Percentiles rank a stretch among this genome's conserved stretches.
Evolutionary conservation across 768 basidiomycete genomes (phyloP).

Genomic region (Podaxis sp.): DNA sequence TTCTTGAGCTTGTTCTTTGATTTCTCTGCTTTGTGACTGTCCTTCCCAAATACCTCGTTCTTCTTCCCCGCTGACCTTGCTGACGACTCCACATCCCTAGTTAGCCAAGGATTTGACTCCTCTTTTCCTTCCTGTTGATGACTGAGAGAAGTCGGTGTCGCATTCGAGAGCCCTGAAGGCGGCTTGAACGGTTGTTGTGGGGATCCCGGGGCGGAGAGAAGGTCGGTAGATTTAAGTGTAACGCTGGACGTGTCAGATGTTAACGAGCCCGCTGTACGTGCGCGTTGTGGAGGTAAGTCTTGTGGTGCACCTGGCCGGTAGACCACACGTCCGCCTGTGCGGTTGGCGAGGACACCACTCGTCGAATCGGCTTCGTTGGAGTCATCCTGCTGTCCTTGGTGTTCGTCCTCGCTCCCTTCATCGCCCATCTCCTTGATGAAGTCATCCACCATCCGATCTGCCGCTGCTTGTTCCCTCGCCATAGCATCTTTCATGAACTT

Average conservation of each 20-base stretch:
- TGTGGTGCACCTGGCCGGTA: conserved; percentile 51
- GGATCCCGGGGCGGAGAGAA: conserved; percentile 35
- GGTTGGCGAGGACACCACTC: conserved; percentile 41
- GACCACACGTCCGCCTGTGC: conserved; percentile 63
- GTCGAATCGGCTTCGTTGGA: conserved; percentile 19
- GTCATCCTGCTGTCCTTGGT: conserved; percentile 15
- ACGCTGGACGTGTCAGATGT: conserved; percentile 62
- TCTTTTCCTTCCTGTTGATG: conserved; percentile 1
- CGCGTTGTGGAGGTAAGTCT: conserved; percentile 11
- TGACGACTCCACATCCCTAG: conserved; percentile 21
- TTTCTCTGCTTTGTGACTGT: conserved; percentile 55
- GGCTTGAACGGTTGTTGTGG: conserved; percentile 18
- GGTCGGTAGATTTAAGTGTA: conserved; percentile 58
- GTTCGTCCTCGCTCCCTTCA: conserved; percentile 22
- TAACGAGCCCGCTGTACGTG: conserved; percentile 21
- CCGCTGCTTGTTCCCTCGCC: conserved; percentile 54
- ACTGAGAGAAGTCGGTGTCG: neutral
- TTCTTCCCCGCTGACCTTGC: conserved; percentile 57
- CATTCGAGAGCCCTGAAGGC: conserved; percentile 12
- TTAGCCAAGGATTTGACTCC: conserved; percentile 80
- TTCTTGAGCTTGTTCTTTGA: conserved; percentile 76
- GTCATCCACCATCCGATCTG: conserved; percentile 64
- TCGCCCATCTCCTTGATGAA: conserved; percentile 67
- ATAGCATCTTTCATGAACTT: conserved; percentile 98
- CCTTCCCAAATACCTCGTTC: conserved; percentile 73